Conservation (phyloP, 2,329 filamentous ascomycete species). For the Hymenoscyphus occultus region DNA sequence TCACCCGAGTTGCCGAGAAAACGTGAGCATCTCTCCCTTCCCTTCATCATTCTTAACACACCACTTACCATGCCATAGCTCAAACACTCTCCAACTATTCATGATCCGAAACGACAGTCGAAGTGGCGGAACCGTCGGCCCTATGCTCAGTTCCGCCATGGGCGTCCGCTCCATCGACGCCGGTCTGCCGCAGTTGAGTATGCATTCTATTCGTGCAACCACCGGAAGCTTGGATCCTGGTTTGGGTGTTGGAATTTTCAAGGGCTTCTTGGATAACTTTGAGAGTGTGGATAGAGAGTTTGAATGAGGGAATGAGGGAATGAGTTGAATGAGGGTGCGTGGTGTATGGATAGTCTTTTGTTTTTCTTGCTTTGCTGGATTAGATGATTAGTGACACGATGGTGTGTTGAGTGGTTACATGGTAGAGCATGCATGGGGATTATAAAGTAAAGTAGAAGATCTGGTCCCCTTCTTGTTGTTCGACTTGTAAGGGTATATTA, state of each 20-base stretch:
- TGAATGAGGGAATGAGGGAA: slow-evolving; percentile 33
- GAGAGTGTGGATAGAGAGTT: slow-evolving; percentile 84
- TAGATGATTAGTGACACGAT: too few species aligned
- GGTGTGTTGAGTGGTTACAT: too few species aligned
- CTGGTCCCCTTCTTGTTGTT: too few species aligned
- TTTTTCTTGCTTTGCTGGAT: too few species aligned
- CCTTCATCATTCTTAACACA: too few species aligned
- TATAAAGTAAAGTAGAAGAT: too few species aligned
- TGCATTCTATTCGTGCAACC: slow-evolving; percentile 90
- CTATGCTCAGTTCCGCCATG: slow-evolving; percentile 77
- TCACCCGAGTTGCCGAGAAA: slow-evolving; percentile 75
- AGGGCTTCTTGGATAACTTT: slow-evolving; percentile 83
- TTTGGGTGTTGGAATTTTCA: slow-evolving; percentile 82
- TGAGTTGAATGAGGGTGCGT: too few species aligned
- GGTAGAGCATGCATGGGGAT: too few species aligned
- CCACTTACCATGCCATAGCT: slow-evolving; percentile 43
- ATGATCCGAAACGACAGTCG: slow-evolving; percentile 92
- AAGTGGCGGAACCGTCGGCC: slow-evolving; percentile 91
- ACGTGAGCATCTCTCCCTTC: neutral
- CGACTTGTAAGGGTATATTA: too few species aligned
- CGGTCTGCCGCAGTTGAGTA: slow-evolving; percentile 86
- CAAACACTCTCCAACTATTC: slow-evolving; percentile 75
- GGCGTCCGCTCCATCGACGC: slow-evolving; percentile 83
- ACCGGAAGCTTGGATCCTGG: slow-evolving; percentile 84
- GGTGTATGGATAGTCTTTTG: too few species aligned